Evolutionary conservation across 495 filamentous ascomycete genomes (phyloP).

Genomic region (Penicillium daleae): DNA sequence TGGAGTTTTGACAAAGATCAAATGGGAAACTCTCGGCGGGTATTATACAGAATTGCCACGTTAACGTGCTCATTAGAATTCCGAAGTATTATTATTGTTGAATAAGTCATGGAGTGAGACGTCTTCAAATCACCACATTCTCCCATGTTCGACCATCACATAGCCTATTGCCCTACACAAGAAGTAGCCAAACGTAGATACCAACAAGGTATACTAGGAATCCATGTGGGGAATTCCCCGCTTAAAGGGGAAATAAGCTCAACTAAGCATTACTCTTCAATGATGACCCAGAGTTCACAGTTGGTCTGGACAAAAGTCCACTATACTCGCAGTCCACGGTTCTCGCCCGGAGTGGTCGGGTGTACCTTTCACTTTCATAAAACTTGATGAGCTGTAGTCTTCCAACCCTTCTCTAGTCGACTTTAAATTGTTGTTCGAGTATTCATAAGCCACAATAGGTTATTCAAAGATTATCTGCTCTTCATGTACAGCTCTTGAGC

Average conservation of each 20-base stretch:
- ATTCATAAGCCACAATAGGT: neutral
- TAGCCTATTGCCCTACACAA: too few relatives aligned
- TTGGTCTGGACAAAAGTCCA: constrained; percentile 17
- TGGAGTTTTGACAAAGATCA: neutral
- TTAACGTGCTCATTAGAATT: neutral
- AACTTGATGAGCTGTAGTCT: neutral
- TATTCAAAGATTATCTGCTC: neutral
- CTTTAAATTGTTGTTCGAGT: neutral
- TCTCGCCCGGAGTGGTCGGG: neutral
- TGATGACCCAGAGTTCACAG: neutral
- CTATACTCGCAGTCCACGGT: constrained; percentile 7
- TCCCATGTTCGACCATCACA: neutral
- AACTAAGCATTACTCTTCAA: neutral
- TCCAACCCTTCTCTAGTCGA: neutral
- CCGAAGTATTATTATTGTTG: neutral
- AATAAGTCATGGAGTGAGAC: neutral
- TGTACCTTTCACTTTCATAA: neutral
- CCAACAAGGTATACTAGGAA: neutral
- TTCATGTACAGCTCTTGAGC: neutral
- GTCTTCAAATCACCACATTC: neutral
- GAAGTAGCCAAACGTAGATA: too few relatives aligned
- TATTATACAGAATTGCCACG: neutral
- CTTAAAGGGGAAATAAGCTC: neutral
- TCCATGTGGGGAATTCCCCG: neutral
- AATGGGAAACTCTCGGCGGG: neutral